Base-by-base conservation (phyloP, 805 yeast species). In the Candida ulmi region DNA sequence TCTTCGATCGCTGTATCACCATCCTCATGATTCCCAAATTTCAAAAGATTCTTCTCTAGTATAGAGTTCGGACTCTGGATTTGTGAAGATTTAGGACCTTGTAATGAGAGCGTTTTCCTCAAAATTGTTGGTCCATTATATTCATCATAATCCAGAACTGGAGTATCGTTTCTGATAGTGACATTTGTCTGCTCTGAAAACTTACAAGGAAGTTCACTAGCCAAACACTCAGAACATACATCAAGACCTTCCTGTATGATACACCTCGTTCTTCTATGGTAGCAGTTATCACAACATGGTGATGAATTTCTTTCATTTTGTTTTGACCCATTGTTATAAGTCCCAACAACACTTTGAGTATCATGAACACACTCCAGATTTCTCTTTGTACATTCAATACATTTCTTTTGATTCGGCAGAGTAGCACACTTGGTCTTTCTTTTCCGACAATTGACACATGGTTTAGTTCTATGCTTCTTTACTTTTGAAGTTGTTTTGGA, bases 361-460 rank as follows among this genome's bases (percentile, higher is more conserved):
- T 55, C 54, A 37, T 48, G 54, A n/a, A 55, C 44, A 37, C 67
- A 62, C 2, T 47, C 54, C 35, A 58, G 52, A 8, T 44, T 39
- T 37, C 63, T 58, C 16, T 57, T 53, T 4, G 48, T 42, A 35
- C 67, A 62, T 41, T 59, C 61, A 9, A 50, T 32, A 39, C 67
- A 62, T 9, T 44, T 42, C 13, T 38, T 30, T 1, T 51, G 34
- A 4, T 42, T 45, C 9, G 47, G 53, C 3, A 52, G 51, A 2
- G 61, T 45, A n/a, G 54, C 42, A 31, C 67, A 62, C 41, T 58
- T 55, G 0, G 61, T 60, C 48, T 63, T 65, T 25, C 69, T 54
- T 26, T 58, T 50, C n/a, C 67, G 46, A 40, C 70, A 65, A 8
- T 58, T 61, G 33, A 60, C 54, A 40, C 70, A 65, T 5, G 70